Percentiles rank a stretch among this genome's conserved stretches.
Evolutionary conservation across 2,329 filamentous ascomycete genomes (phyloP).

Genomic region (Trichoderma simmonsii): DNA sequence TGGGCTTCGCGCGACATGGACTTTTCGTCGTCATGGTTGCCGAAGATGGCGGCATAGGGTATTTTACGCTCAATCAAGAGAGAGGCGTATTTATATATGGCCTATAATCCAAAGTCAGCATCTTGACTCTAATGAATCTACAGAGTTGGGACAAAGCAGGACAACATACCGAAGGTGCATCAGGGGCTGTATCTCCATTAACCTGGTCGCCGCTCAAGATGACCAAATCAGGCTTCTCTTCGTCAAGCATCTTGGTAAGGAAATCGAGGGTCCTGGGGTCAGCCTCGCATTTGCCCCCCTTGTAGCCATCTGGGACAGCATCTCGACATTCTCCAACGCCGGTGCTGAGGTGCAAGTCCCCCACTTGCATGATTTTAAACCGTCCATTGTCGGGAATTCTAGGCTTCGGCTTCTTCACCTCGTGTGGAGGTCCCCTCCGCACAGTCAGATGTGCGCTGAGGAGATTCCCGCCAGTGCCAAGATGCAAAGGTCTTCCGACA

Average conservation of each 20-base stretch:
- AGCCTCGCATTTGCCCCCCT: slow-evolving; percentile 80
- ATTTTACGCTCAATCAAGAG: slow-evolving; percentile 83
- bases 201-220: slow-evolving; percentile 92
- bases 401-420: slow-evolving; percentile 66
- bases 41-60: slow-evolving; percentile 91
- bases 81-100: slow-evolving; percentile 89
- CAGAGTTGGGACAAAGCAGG: not conserved
- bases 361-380: slow-evolving; percentile 96
- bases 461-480: slow-evolving; percentile 60
- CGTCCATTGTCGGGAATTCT: slow-evolving; percentile 83
- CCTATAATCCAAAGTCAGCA: slow-evolving; percentile 43
- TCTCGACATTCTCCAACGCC: slow-evolving; percentile 84
- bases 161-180: slow-evolving; percentile 72
- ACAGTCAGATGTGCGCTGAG: slow-evolving; percentile 75
- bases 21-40: slow-evolving; percentile 95
- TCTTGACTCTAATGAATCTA: not conserved
- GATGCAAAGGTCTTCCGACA: slow-evolving; percentile 67
- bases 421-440: slow-evolving; percentile 64
- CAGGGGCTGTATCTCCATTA: slow-evolving; percentile 87
- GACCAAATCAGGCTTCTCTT: slow-evolving; percentile 91
- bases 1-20: slow-evolving; percentile 71
- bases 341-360: slow-evolving; percentile 92
- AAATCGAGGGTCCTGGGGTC: slow-evolving; percentile 91
- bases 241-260: slow-evolving; percentile 75
- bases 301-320: slow-evolving; percentile 69